Percentiles rank a stretch among this genome's conserved stretches.
These are phyloP conservation scores for Citrus sinensis DNA, from an alignment of 345 rosid genomes.

Conservation along the genomic window DNA sequence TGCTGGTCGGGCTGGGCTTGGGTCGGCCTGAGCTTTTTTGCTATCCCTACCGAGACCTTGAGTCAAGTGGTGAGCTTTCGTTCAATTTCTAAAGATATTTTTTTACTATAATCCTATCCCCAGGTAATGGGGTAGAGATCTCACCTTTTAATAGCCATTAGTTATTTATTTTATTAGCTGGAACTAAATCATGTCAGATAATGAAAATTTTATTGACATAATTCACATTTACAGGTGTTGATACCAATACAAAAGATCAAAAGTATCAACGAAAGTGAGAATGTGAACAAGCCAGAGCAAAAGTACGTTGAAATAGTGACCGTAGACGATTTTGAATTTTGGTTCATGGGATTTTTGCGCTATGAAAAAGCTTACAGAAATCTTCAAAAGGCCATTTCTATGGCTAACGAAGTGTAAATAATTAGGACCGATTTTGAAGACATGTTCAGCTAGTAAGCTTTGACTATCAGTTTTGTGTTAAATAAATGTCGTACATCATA, in stretches of 20 bases:
- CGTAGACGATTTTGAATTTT: slow-evolving; percentile 33
- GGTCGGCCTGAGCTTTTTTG: accelerated
- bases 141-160: too few species aligned
- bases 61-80: too few species aligned
- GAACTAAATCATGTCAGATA: too few species aligned
- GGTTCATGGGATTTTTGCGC: slow-evolving; percentile 44
- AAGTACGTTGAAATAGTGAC: slow-evolving; percentile 35
- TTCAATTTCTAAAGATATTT: too few species aligned
- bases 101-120: too few species aligned
- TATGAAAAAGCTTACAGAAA: slow-evolving; percentile 35
- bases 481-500: too few species aligned
- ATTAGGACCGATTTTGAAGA: neutral
- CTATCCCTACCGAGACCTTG: too few species aligned
- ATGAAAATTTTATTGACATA: neutral
- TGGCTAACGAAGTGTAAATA: neutral
- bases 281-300: slow-evolving; percentile 34
- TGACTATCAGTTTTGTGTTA: too few species aligned
- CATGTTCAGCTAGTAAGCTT: neutral
- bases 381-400: slow-evolving; percentile 29
- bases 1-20: too few species aligned
- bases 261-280: slow-evolving; percentile 19
- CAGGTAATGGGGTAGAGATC: too few species aligned
- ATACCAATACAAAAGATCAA: slow-evolving; percentile 35
- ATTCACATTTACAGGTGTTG: slow-evolving; percentile 25
- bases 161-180: too few species aligned